Conservation (phyloP, 805 yeast species). For the Saccharomycopsis malanga region DNA sequence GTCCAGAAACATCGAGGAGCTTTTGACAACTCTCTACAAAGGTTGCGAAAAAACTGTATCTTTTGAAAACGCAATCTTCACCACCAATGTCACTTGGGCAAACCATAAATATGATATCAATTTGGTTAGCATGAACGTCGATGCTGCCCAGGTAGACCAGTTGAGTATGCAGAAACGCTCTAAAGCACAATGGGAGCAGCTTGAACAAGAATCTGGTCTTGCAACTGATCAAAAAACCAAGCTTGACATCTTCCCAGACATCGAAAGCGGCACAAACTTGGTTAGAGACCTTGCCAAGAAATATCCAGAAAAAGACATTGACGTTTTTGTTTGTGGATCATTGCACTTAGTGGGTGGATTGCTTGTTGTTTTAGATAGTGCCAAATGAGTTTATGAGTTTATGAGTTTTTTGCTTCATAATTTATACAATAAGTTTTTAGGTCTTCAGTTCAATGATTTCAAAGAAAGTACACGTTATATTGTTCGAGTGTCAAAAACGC, state of each 20-base stretch:
- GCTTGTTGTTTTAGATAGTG: conserved; percentile 61
- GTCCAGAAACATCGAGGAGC: conserved; percentile 70
- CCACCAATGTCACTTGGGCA: conserved; percentile 90
- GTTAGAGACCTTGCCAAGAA: conserved; percentile 35
- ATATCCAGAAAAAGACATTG: conserved; percentile 32
- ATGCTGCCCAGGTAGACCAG: conserved; percentile 70
- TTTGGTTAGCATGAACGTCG: conserved; percentile 77
- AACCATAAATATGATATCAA: conserved; percentile 75
- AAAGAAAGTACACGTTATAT: no score
- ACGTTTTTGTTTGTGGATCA: conserved; percentile 91
- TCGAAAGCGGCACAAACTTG: conserved; percentile 63
- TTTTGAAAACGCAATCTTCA: conserved; percentile 76
- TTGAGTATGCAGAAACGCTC: conserved; percentile 72
- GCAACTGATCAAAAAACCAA: conserved; percentile 44
- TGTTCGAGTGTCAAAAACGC: no score
- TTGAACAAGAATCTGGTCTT: conserved; percentile 46
- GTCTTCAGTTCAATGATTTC: no score
- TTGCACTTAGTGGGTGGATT: conserved; percentile 93
- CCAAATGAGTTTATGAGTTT: no score
- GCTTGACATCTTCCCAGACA: conserved; percentile 56
- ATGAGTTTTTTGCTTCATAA: no score
- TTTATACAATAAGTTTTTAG: no score
- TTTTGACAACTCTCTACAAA: conserved; percentile 48
- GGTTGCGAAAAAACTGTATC: conserved; percentile 34
- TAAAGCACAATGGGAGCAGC: conserved; percentile 58